These are phyloP conservation scores for Stagonosporopsis rhizophila DNA, from an alignment of 2,329 filamentous ascomycete species.

Conservation along the genomic window DNA sequence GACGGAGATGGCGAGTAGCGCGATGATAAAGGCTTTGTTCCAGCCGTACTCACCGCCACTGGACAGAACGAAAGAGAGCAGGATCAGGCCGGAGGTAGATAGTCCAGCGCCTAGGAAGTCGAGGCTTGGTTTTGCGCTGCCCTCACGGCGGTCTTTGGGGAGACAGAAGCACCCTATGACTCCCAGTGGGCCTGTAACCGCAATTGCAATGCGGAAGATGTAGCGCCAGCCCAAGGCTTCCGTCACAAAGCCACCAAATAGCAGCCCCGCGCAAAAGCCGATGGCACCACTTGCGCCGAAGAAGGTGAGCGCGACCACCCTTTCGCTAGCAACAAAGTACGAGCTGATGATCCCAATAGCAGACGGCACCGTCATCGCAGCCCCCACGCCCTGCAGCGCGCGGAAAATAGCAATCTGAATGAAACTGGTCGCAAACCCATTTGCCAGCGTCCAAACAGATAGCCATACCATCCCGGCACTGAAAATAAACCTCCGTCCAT, in stretches of 20 bases:
- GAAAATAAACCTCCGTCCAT: slow-evolving; percentile 10
- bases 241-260: slow-evolving; percentile 15
- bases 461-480: slow-evolving; percentile 14
- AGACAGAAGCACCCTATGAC: slow-evolving; percentile 6
- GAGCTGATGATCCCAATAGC: slow-evolving; percentile 18
- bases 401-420: slow-evolving; percentile 17
- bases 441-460: slow-evolving; percentile 14
- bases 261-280: slow-evolving; percentile 12
- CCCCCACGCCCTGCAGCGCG: slow-evolving; percentile 14
- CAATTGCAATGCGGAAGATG: slow-evolving; percentile 14
- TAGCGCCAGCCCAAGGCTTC: slow-evolving; percentile 16
- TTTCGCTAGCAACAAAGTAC: slow-evolving; percentile 14
- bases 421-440: slow-evolving; percentile 12
- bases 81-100: slow-evolving; percentile 8
- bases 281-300: slow-evolving; percentile 17
- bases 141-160: slow-evolving; percentile 11
- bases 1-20: slow-evolving; percentile 2
- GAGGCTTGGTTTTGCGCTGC: slow-evolving; percentile 13
- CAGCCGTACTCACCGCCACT: slow-evolving; percentile 16
- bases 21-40: slow-evolving; percentile 15
- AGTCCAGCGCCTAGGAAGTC: slow-evolving; percentile 12
- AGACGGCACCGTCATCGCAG: slow-evolving; percentile 14
- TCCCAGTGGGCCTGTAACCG: slow-evolving; percentile 6
- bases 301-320: slow-evolving; percentile 11
- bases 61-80: slow-evolving; percentile 12